phyloP scores from a whole-genome alignment of 2,329 filamentous ascomycete species.

The Zasmidium angulare region DNA sequence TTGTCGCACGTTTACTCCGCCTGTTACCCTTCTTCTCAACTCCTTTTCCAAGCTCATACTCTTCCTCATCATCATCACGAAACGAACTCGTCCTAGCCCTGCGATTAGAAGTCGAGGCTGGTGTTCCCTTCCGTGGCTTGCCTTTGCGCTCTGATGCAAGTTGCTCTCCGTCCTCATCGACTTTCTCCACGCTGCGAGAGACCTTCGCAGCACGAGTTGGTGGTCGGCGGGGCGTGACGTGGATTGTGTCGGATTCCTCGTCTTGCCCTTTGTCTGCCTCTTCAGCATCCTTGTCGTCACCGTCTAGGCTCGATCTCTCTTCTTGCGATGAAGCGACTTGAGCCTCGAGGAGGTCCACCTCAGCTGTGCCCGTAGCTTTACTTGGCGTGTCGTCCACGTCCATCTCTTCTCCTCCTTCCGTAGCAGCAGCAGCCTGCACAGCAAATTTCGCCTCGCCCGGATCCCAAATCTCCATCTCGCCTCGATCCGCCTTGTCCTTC shows the following conservation, averaged over 20 bases:
- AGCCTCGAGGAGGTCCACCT: neutral
- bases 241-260: too few relatives aligned
- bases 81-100: neutral
- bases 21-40: neutral
- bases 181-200: too few relatives aligned
- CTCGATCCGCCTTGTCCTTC: slow-evolving; percentile 57
- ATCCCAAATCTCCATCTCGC: slow-evolving; percentile 50
- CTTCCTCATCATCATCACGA: neutral
- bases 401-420: slow-evolving; percentile 12
- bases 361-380: neutral
- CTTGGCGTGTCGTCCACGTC: neutral
- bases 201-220: too few relatives aligned
- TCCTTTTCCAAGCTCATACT: neutral
- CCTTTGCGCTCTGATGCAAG: too few relatives aligned
- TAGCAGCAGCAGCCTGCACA: slow-evolving; percentile 20
- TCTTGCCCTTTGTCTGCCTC: too few relatives aligned
- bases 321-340: neutral
- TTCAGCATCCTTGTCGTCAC: too few relatives aligned
- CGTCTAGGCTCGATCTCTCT: too few relatives aligned
- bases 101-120: too few relatives aligned
- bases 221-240: too few relatives aligned
- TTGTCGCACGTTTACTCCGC: too few relatives aligned
- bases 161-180: too few relatives aligned
- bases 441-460: slow-evolving; percentile 29
- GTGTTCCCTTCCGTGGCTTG: too few relatives aligned